These are phyloP conservation scores for Skeletonema marinoi DNA, from an alignment of 108 stramenopile species.

Conservation along the genomic window DNA sequence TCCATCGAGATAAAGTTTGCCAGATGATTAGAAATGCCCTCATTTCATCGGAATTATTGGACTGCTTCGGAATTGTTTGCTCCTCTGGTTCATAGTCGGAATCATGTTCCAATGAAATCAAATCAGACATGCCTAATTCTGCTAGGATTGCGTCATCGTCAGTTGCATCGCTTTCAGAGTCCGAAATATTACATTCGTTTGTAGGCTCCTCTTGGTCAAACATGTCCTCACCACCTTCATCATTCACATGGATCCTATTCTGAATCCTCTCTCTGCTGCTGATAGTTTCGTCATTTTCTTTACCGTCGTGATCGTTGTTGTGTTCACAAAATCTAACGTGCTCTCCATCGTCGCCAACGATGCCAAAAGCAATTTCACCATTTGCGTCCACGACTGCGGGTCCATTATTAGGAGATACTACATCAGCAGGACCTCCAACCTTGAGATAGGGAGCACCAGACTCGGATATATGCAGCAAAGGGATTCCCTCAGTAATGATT, in stretches of 20 bases:
- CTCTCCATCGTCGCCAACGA: conserved; percentile 8
- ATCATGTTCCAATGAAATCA: conserved; percentile 9
- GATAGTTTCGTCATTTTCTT: conserved; percentile 7
- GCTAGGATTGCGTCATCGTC: conserved; percentile 30
- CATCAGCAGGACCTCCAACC: not conserved
- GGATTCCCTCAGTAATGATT: not conserved
- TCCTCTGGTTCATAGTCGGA: conserved; percentile 3
- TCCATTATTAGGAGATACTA: not conserved
- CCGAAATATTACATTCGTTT: not conserved
- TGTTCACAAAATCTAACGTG: conserved; percentile 23
- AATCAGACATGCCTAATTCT: conserved; percentile 29
- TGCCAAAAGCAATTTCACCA: not conserved
- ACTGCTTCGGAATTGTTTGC: not conserved
- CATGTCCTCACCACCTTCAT: not conserved
- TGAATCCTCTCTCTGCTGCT: conserved; percentile 11
- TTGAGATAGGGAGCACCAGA: conserved; percentile 12
- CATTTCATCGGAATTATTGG: not conserved
- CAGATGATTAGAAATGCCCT: conserved; percentile 41
- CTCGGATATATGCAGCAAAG: conserved; percentile 11
- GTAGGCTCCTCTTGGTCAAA: conserved; percentile 1
- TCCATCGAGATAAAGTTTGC: conserved; percentile 38
- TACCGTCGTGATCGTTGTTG: not conserved
- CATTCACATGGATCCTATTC: not conserved
- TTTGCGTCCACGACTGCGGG: conserved; percentile 2
- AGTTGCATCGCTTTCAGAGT: conserved; percentile 16